Base-by-base conservation (phyloP, 2,329 filamentous ascomycete genomes). In the Alternaria gansuensis region DNA sequence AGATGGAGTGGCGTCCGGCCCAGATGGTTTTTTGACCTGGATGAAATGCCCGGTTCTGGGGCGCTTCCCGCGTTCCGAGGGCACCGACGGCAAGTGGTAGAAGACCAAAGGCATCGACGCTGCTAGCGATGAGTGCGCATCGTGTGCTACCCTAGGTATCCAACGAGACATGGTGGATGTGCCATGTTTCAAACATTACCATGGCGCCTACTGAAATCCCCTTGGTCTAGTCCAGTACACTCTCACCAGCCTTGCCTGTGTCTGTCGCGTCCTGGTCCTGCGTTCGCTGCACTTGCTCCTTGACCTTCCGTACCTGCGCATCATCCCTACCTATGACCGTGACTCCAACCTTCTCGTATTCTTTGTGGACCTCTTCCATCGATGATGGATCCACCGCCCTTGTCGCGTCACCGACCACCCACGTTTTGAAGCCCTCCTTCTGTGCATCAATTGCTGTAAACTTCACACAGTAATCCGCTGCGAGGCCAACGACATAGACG, bases 381-480 rank as follows among this genome's bases (percentile, higher is more conserved):
- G 73, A 76, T 34, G 66, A 66, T 11, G 83, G 81, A 75, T 90
- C 85, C 2, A 97, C 92, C 4, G 91, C 85, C 74, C 83, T 88
- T 5, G 90, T 93, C 8, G 84, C 93, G 70, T 98, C 92, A 68
- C 89, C 86, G 3, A 98, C 82, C 24, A 98, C 84, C 76, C 84
- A 91, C 4, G 90, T 90, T 66, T 77, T 81, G 73, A 95, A 97
- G 0, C 93, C 94, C 68, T 90, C 88, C 63, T 84, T 85, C 2
- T 79, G 83, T 0, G 93, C 89, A 82, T 97, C 91, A 50, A 92
- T 78, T 0, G 93, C 94, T 14, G 93, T 96, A 62, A 80, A 85
- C 74, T 87, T 89, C 54, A 98, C 93, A 75, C 95, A 99, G 76
- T 91, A 97, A 77, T 98, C 95, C 17, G 87, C 88, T 3, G 95